Evolutionary conservation across 768 basidiomycete genomes (phyloP).

Genomic region (Kondoa subrosea): DNA sequence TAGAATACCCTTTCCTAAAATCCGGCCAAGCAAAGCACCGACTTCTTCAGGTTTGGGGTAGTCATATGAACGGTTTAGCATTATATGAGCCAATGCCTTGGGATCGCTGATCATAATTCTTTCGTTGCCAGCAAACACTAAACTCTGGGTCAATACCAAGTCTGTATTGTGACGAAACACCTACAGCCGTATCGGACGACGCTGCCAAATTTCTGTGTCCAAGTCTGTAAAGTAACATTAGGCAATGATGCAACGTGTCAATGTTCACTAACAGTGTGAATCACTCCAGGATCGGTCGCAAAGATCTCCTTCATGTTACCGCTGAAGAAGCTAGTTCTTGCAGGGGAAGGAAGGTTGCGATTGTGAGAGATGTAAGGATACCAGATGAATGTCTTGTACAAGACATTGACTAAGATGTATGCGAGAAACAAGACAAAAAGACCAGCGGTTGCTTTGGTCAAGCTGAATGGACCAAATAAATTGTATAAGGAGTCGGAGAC

Average conservation of each 20-base stretch:
- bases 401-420: background rate
- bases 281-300: background rate
- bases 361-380: background rate
- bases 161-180: background rate
- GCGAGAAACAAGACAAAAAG: background rate
- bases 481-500: too few relatives aligned
- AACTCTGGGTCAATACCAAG: background rate
- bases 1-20: slow-evolving; percentile 12
- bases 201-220: background rate
- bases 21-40: background rate
- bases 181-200: background rate
- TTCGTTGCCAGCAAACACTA: slow-evolving; percentile 6
- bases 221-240: too few relatives aligned
- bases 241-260: too few relatives aligned
- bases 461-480: too few relatives aligned
- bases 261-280: too few relatives aligned
- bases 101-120: slow-evolving; percentile 16
- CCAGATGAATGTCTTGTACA: background rate
- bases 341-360: background rate
- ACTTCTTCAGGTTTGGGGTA: slow-evolving; percentile 11
- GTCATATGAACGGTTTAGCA: slow-evolving; percentile 9
- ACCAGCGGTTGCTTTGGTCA: background rate
- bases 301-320: background rate
- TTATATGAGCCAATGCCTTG: slow-evolving; percentile 13
- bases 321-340: background rate